A percentile compares a stretch with the other conserved stretches of the same genome.
Conservation (phyloP, 2,329 filamentous ascomycete genomes). For the Fusarium kyushuense region DNA sequence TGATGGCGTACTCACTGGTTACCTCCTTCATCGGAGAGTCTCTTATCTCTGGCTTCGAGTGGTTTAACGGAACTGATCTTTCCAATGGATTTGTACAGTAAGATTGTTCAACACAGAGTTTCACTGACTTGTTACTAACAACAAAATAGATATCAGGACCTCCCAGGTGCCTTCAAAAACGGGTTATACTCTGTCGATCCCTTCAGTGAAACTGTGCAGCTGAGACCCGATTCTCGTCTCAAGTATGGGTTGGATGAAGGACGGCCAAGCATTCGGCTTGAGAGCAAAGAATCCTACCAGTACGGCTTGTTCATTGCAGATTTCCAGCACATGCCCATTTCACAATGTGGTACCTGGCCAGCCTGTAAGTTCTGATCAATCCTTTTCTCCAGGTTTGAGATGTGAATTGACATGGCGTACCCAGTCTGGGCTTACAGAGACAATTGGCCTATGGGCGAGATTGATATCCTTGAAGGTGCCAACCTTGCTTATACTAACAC, state of each 20-base stretch:
- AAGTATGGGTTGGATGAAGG: conserved; percentile 55
- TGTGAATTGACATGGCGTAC: conserved; percentile 15
- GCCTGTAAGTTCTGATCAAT: conserved; percentile 63
- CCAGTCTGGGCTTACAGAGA: conserved; percentile 65
- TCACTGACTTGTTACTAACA: conserved; percentile 33
- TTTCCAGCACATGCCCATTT: conserved; percentile 78
- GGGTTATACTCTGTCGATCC: conserved; percentile 59
- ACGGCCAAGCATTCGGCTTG: conserved; percentile 73
- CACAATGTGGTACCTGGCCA: conserved; percentile 79
- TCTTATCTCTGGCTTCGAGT: conserved; percentile 63
- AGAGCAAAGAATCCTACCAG: conserved; percentile 72
- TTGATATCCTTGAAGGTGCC: conserved; percentile 79
- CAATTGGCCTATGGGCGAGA: conserved; percentile 73
- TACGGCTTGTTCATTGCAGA: conserved; percentile 79
- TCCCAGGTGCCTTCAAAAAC: conserved; percentile 53
- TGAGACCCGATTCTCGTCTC: conserved; percentile 60
- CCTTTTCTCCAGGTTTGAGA: background rate
- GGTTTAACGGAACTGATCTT: conserved; percentile 66
- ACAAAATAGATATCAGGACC: conserved; percentile 58
- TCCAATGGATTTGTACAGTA: conserved; percentile 77
- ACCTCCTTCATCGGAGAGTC: conserved; percentile 59
- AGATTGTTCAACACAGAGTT: conserved; percentile 50
- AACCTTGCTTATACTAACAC: conserved; percentile 70
- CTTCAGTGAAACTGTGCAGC: conserved; percentile 56
- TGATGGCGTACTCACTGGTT: conserved; percentile 58